Evolutionary conservation across 805 yeast species (phyloP), one percentile per base, ranked within the genome.

Genomic region (Ogataea parapolymorpha): DNA sequence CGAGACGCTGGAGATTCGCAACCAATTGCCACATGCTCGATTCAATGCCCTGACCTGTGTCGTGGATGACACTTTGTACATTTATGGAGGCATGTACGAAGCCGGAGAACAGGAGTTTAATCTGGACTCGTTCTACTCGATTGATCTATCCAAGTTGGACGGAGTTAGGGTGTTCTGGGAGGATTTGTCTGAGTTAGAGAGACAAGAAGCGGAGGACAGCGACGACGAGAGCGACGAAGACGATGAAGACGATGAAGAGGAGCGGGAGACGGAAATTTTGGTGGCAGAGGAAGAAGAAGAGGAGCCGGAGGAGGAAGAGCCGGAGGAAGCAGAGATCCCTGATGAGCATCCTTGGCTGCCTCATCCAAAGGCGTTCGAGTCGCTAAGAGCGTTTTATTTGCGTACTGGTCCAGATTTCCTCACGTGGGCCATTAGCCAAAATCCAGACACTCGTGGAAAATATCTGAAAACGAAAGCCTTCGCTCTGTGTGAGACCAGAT

Each of bases 281-380:
- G 69, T 64, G 26, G 51, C 41, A 8, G 46, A 29, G 15, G 75
- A 66, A 28, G 82, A 68, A n/a, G 81, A 67, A 8, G 84, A 75
- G 15, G 86, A 76, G 18, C 86, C 75, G n/a, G 86, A 79, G 31
- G 89, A 79, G 30, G 83, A 74, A 31, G 84, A 74, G 30, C 86
- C 72, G 11, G 76, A 60, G 2, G 82, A 71, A 33, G 82, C 71
- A 23, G 79, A 79, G 48, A 76, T 82, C 51, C 95, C 95, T 13
- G 99, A 91, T 63, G 85, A 83, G 32, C 78, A 95, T 60, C 96
- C 99, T 13, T 91, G 96, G 95, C 72, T 91, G 41, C 97, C 98
- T 35, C 97, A 90, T 61, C 99, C 99, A 26, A 89, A 90, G 57
- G 82, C 96, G 6, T 93, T 91, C 55, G 98, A 91, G 66, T 67